Conservation (phyloP, 176 grass and related monocot species). For the Musa acuminata region DNA sequence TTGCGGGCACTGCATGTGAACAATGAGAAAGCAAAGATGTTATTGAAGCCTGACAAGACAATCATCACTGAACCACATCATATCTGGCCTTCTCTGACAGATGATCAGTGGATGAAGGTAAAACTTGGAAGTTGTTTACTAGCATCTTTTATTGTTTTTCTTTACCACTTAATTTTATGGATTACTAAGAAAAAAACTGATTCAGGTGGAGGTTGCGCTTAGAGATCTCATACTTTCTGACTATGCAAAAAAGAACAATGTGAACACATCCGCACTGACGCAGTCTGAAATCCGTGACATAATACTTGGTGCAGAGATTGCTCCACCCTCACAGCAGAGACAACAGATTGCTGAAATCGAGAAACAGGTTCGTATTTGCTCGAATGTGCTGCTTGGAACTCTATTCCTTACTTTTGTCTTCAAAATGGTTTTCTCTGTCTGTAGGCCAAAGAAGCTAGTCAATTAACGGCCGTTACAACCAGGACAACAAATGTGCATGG, state of each 20-base stretch:
- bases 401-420: conserved; percentile 10
- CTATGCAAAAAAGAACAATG: conserved; percentile 99
- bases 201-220: conserved; percentile 72
- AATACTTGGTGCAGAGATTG: conserved; percentile 98
- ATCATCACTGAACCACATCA: conserved; percentile 91
- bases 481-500: conserved; percentile 97
- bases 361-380: conserved; percentile 57
- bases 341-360: conserved; percentile 99
- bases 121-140: neutral
- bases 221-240: conserved; percentile 97
- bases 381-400: neutral
- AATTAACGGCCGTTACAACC: conserved; percentile 92
- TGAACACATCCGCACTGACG: conserved; percentile 88
- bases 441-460: conserved; percentile 86
- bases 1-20: conserved; percentile 91
- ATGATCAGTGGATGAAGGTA: conserved; percentile 95
- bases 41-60: conserved; percentile 94
- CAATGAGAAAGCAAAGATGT: conserved; percentile 99
- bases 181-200: neutral
- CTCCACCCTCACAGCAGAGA: conserved; percentile 92
- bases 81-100: conserved; percentile 86
- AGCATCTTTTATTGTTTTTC: neutral
- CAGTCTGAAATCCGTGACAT: conserved; percentile 99
- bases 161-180: neutral
- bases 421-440: conserved; percentile 20